Conservation (phyloP, 2,329 filamentous ascomycete species). For the Xylariaceae sp. region DNA sequence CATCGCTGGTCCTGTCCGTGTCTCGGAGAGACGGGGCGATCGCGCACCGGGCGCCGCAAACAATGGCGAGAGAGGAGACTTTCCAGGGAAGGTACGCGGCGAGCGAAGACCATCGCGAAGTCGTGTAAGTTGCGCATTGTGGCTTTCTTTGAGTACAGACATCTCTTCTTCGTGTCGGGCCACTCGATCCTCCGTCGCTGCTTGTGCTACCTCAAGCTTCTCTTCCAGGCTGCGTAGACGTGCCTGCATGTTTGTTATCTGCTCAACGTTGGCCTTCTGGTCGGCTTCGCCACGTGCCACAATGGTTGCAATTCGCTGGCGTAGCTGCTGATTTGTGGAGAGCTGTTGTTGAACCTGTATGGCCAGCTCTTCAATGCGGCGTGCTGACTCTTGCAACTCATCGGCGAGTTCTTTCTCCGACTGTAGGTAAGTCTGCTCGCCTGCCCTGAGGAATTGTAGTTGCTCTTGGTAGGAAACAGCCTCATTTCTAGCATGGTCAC, state of each 20-base stretch:
- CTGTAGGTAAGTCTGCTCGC: conserved; percentile 53
- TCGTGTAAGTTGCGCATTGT: conserved; percentile 72
- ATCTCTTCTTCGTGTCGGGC: conserved; percentile 84
- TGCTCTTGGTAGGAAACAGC: conserved; percentile 58
- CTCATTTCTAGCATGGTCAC: conserved; percentile 67
- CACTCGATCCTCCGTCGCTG: conserved; percentile 80
- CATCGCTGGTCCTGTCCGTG: conserved; percentile 50
- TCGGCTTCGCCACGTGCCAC: conserved; percentile 80
- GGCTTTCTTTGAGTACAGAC: conserved; percentile 67
- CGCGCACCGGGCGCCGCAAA: conserved; percentile 45
- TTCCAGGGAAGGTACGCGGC: conserved; percentile 51
- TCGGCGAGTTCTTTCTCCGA: conserved; percentile 63
- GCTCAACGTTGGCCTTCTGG: conserved; percentile 72
- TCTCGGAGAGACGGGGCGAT: conserved; percentile 50
- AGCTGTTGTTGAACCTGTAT: conserved; percentile 77
- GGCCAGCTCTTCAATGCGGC: conserved; percentile 75
- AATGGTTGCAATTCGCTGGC: conserved; percentile 71
- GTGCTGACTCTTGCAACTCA: conserved; percentile 69
- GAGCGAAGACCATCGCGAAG: conserved; percentile 54
- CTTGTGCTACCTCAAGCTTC: conserved; percentile 75
- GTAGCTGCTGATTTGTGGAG: conserved; percentile 69
- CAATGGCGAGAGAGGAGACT: conserved; percentile 59
- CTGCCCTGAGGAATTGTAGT: conserved; percentile 53
- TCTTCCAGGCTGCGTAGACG: conserved; percentile 81
- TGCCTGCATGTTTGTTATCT: conserved; percentile 79